These are phyloP conservation scores for Sonneratia alba DNA, from an alignment of 345 rosid genomes.

Conservation along the genomic window DNA sequence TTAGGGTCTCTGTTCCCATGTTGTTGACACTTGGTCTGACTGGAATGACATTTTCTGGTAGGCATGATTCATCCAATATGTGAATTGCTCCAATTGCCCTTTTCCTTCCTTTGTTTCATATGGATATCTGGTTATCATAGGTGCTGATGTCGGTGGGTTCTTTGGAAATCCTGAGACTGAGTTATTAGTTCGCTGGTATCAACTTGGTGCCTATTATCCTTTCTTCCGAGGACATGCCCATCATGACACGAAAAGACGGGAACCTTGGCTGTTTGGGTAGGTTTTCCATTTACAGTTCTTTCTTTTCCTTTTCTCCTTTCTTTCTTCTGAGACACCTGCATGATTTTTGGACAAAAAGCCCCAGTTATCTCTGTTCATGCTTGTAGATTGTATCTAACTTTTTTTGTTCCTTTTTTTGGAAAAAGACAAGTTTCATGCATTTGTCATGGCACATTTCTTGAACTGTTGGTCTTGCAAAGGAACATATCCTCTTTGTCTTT, in stretches of 20 bases:
- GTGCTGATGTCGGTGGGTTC: conserved; percentile 98
- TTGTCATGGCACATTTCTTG: neutral
- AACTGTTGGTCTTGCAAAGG: too few relatives aligned
- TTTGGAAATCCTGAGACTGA: conserved; percentile 95
- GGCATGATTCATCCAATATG: neutral
- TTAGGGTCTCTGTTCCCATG: conserved; percentile 96
- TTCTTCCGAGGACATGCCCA: conserved; percentile 98
- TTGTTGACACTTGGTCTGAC: conserved; percentile 77
- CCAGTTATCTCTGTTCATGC: neutral
- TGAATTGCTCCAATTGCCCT: neutral
- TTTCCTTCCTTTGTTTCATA: neutral
- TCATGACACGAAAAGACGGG: conserved; percentile 94
- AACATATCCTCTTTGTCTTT: neutral
- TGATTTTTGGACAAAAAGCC: neutral
- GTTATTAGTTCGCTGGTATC: conserved; percentile 95
- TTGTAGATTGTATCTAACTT: too few relatives aligned
- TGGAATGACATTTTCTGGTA: conserved; percentile 86
- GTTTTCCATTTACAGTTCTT: conserved; percentile 8
- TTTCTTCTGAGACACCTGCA: neutral
- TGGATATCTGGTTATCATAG: conserved; percentile 21
- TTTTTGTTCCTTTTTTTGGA: too few relatives aligned
- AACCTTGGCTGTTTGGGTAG: conserved; percentile 98
- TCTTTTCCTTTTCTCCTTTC: neutral
- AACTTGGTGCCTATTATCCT: conserved; percentile 96
- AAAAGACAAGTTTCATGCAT: neutral